A percentile compares a stretch with the other conserved stretches of the same genome.
Evolutionary conservation across 2,329 filamentous ascomycete species (phyloP).

Genomic region (Xylariales sp.): DNA sequence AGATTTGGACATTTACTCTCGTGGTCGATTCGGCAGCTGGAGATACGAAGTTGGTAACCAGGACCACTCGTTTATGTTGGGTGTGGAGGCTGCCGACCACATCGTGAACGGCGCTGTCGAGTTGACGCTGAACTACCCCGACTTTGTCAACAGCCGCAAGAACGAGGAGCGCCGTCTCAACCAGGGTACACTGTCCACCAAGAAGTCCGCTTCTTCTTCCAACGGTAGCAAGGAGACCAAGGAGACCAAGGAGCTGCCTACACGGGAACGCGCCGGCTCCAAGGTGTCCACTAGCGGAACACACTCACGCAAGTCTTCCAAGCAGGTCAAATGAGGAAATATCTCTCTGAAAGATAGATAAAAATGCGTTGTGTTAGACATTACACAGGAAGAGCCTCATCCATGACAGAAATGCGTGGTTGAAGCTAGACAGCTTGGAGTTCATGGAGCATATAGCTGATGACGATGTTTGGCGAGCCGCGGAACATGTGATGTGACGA

Average conservation of each 20-base stretch:
- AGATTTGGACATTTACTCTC: conserved; percentile 86
- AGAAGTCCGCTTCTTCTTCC: conserved; percentile 26
- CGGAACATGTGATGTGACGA: conserved; percentile 18
- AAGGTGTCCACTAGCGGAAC: background rate
- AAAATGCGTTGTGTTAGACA: conserved; percentile 10
- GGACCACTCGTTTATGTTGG: conserved; percentile 97
- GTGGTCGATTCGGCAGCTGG: conserved; percentile 97
- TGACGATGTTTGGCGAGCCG: no score
- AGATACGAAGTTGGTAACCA: conserved; percentile 94
- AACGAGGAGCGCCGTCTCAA: conserved; percentile 63
- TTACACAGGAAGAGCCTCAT: conserved; percentile 6
- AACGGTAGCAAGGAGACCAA: no score
- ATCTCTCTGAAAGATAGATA: background rate
- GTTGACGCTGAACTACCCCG: conserved; percentile 92
- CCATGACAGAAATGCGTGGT: conserved; percentile 5
- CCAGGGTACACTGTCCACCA: conserved; percentile 33
- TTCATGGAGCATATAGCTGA: conserved; percentile 10
- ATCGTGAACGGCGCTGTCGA: conserved; percentile 86
- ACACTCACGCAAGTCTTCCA: conserved; percentile 20
- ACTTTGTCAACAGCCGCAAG: conserved; percentile 80
- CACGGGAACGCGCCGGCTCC: conserved; percentile 8
- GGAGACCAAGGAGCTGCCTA: conserved; percentile 33
- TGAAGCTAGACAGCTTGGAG: conserved; percentile 10
- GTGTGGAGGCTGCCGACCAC: conserved; percentile 87
- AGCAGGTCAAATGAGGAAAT: conserved; percentile 4